These are phyloP conservation scores for Colletotrichum paranaense DNA, from an alignment of 2,329 filamentous ascomycete species.

Conservation along the genomic window DNA sequence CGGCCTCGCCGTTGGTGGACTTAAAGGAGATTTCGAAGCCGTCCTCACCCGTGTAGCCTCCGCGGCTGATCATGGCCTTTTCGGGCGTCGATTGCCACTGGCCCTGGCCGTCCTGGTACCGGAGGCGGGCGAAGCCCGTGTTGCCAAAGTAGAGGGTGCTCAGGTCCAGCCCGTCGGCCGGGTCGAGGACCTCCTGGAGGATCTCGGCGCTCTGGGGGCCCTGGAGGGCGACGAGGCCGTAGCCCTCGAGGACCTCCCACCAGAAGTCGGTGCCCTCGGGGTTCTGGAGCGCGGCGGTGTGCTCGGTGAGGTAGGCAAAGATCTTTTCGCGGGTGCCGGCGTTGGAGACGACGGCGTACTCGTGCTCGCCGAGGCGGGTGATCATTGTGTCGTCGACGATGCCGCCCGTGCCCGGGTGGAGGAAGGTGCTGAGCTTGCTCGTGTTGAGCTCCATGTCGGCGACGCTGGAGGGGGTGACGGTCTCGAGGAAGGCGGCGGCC, in stretches of 20 bases:
- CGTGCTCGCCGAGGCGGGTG: constrained; percentile 77
- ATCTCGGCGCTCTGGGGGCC: constrained; percentile 81
- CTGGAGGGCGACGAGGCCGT: constrained; percentile 89
- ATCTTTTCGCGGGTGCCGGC: constrained; percentile 93
- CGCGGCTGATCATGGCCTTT: constrained; percentile 78
- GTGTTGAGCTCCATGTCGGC: constrained; percentile 72
- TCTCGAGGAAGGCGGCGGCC: constrained; percentile 84
- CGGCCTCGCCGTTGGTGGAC: constrained; percentile 49
- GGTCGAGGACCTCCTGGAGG: constrained; percentile 71
- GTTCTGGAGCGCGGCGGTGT: constrained; percentile 72
- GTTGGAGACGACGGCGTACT: constrained; percentile 96
- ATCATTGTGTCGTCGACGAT: constrained; percentile 97
- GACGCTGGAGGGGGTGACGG: constrained; percentile 82
- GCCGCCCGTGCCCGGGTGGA: constrained; percentile 84
- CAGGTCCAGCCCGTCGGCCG: constrained; percentile 65
- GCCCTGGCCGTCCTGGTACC: constrained; percentile 61
- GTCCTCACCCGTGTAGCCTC: constrained; percentile 97
- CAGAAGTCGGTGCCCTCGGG: constrained; percentile 67
- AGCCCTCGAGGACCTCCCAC: constrained; percentile 78
- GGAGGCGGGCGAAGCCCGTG: constrained; percentile 74
- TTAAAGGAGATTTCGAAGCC: constrained; percentile 93
- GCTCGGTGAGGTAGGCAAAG: constrained; percentile 76
- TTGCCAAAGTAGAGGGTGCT: constrained; percentile 85
- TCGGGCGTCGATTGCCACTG: constrained; percentile 58
- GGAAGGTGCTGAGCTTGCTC: constrained; percentile 85